Evolutionary conservation across 768 basidiomycete species (phyloP).

Genomic region (Botryobasidium botryosum): DNA sequence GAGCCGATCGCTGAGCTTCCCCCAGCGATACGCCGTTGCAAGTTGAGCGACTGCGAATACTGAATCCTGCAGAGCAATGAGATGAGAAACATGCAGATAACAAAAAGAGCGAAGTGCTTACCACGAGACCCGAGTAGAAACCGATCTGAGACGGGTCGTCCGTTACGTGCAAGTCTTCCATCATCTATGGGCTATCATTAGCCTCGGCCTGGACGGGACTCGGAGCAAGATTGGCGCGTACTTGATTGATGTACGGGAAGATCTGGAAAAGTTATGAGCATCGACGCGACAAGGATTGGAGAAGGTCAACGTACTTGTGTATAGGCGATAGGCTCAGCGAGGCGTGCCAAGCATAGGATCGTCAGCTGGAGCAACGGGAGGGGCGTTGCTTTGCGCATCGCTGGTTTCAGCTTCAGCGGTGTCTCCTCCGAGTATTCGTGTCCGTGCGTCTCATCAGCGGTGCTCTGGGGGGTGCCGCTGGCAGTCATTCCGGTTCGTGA

Average conservation of each 20-base stretch:
- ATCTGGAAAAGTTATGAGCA: conserved; percentile 1
- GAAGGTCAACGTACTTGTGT: not conserved
- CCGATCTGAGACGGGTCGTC: conserved; percentile 9
- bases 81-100: no score
- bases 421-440: no score
- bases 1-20: conserved; percentile 3
- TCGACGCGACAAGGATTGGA: not conserved
- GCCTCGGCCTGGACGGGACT: not conserved
- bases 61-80: no score
- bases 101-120: not conserved
- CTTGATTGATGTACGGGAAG: conserved; percentile 10
- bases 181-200: conserved; percentile 3
- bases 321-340: conserved; percentile 12
- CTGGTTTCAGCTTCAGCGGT: no score
- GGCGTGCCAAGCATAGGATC: conserved; percentile 9
- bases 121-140: conserved; percentile 7
- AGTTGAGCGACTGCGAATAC: conserved; percentile 6
- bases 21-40: conserved; percentile 4
- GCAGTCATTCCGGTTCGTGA: no score
- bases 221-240: not conserved
- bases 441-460: no score
- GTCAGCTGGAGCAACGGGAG: conserved; percentile 11
- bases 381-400: conserved; percentile 7
- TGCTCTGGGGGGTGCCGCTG: no score
- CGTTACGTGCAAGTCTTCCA: conserved; percentile 9